phyloP scores from a whole-genome alignment of 1,284 basidiomycete species.

The Cryptococcus wingfieldii region DNA sequence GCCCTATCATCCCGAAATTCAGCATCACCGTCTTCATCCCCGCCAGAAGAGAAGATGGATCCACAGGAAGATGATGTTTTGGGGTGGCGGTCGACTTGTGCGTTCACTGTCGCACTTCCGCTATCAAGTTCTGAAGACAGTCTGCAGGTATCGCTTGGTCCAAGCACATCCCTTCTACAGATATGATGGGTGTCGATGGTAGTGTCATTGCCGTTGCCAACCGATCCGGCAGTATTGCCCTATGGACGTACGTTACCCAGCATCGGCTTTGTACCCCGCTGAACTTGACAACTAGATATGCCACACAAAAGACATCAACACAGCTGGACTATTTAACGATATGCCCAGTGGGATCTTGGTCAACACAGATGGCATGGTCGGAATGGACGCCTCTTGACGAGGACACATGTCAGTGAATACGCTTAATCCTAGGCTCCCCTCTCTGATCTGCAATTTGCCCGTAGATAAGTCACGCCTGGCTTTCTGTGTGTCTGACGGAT shows the following conservation, averaged over 20 bases:
- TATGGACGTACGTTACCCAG: constrained; percentile 29
- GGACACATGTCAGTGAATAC: constrained; percentile 15
- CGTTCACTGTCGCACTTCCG: not conserved
- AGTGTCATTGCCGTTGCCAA: constrained; percentile 37
- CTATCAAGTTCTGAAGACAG: no score
- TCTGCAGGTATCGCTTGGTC: constrained; percentile 35
- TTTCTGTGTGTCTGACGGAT: constrained; percentile 27
- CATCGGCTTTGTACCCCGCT: not conserved
- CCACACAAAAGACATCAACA: no score
- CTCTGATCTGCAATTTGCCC: no score
- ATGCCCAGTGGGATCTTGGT: no score
- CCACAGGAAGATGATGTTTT: constrained; percentile 16
- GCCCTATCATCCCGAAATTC: constrained; percentile 7
- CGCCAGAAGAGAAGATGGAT: not conserved
- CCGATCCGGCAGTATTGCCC: constrained; percentile 26
- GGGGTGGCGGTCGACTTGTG: constrained; percentile 25
- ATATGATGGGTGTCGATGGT: constrained; percentile 25
- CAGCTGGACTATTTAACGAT: no score
- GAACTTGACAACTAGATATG: not conserved
- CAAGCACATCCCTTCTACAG: constrained; percentile 5
- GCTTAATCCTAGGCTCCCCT: no score
- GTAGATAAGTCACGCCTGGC: constrained; percentile 26
- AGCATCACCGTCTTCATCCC: no score
- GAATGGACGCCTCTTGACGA: constrained; percentile 21
- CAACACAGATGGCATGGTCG: constrained; percentile 24